A percentile compares a stretch with the other conserved stretches of the same genome.
These are phyloP conservation scores for Penicillium malachiteum DNA, from an alignment of 495 filamentous ascomycete species.

Conservation along the genomic window DNA sequence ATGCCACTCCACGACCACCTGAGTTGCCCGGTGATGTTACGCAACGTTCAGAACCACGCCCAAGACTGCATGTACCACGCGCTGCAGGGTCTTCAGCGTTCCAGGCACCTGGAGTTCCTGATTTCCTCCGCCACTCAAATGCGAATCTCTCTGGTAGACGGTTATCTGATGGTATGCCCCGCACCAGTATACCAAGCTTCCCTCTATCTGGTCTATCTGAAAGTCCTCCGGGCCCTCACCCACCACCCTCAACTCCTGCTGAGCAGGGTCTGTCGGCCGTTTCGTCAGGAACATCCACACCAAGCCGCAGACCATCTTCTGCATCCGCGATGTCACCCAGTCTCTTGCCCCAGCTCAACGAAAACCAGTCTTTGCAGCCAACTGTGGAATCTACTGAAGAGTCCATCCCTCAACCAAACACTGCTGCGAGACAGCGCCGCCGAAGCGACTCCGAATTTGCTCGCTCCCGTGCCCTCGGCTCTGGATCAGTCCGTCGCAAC, in stretches of 20 bases:
- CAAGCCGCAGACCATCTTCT: slow-evolving; percentile 53
- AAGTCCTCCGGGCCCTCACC: slow-evolving; percentile 60
- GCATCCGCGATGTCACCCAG: slow-evolving; percentile 46
- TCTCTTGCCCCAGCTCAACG: slow-evolving; percentile 34
- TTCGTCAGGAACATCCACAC: slow-evolving; percentile 57
- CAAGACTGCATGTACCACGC: slow-evolving; percentile 50
- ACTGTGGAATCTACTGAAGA: slow-evolving; percentile 30
- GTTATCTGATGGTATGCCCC: slow-evolving; percentile 38
- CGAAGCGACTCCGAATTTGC: slow-evolving; percentile 64
- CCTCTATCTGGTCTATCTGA: slow-evolving; percentile 49
- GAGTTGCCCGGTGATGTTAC: slow-evolving; percentile 30
- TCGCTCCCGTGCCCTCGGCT: slow-evolving; percentile 58
- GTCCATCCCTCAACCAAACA: slow-evolving; percentile 22
- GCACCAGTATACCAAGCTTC: slow-evolving; percentile 25
- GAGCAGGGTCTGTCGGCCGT: slow-evolving; percentile 58
- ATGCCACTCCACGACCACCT: slow-evolving; percentile 46
- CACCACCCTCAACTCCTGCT: slow-evolving; percentile 69
- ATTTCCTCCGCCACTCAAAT: slow-evolving; percentile 44
- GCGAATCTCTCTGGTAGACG: slow-evolving; percentile 29
- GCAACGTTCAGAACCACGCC: slow-evolving; percentile 41
- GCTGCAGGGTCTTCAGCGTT: slow-evolving; percentile 50
- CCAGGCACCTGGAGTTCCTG: slow-evolving; percentile 41
- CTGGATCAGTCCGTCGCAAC: slow-evolving; percentile 62
- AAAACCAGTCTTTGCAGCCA: slow-evolving; percentile 35
- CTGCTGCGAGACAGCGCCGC: slow-evolving; percentile 52